phyloP scores from a whole-genome alignment of 129 eudicot genomes.

The Oenanthe sinensis region DNA sequence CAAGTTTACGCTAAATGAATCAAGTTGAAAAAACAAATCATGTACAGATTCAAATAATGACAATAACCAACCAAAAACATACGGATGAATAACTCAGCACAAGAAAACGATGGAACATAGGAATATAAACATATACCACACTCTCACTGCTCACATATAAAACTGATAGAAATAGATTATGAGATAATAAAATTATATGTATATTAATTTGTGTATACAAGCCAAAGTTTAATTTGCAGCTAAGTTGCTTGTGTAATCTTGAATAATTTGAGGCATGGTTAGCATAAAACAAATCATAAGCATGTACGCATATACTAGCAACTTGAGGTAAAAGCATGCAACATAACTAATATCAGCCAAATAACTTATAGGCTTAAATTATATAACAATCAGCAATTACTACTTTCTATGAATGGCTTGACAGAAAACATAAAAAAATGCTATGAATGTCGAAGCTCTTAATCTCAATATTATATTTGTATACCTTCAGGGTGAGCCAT shows the following conservation, averaged over 20 bases:
- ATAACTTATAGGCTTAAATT: background rate
- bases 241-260: background rate
- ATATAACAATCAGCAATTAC: background rate
- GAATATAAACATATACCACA: too few species aligned
- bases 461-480: background rate
- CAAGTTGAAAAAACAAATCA: background rate
- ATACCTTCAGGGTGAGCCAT: constrained; percentile 99
- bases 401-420: background rate
- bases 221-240: background rate
- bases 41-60: too few species aligned
- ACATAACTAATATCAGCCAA: background rate
- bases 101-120: too few species aligned
- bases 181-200: background rate
- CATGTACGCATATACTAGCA: background rate
- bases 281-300: background rate
- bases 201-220: background rate
- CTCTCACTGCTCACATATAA: too few species aligned
- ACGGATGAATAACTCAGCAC: too few species aligned
- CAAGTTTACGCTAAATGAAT: background rate
- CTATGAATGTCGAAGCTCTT: background rate
- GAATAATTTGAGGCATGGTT: background rate
- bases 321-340: background rate
- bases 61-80: background rate
- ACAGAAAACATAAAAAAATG: background rate
- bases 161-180: background rate